Evolutionary conservation across 495 filamentous ascomycete species (phyloP), one percentile per base, ranked within the genome.

Genomic region (Evernia prunastri): DNA sequence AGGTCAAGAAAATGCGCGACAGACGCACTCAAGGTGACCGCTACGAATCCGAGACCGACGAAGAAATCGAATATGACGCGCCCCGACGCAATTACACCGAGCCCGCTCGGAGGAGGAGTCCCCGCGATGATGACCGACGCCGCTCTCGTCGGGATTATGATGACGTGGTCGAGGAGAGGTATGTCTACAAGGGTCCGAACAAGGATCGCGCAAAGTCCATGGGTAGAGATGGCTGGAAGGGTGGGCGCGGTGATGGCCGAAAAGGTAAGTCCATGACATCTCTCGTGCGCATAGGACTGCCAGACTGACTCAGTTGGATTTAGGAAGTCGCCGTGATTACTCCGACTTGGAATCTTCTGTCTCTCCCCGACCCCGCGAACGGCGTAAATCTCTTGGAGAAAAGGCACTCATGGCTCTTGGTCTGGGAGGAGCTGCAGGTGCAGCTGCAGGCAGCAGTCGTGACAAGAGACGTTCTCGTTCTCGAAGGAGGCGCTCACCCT

Each of bases 361-460:
- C 31, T 71, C 70, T 15, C 70, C 70, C 49, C 68, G 54, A 20
- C 70, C 58, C 25, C 70, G 67, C 42, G 35, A 75, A 74, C 72
- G 81, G 62, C 76, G 86, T 75, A 91, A 91, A 76, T 91, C 89
- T 57, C 78, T 90, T 56, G 82, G 89, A 43, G 88, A 91, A 69
- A 82, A 82, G 67, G 88, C 87, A 10, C 75, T 91, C 13, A 82
- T 82, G 49, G 81, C 83, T 2, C 77, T 89, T 9, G 89, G 89
- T 56, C 77, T 92, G n/a, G 87, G 87, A 25, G 79, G 81, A 53
- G 81, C 80, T 56, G 79, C 83, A 65, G 82, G 80, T 61, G 71
- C 67, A 66, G 70, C 56, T 56, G 69, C 66, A 56, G 61, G 65
- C n/a, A 60, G 56, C 33, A 37, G 39, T 40, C 54, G 66, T 56